A percentile compares a stretch with the other conserved stretches of the same genome.
These are phyloP conservation scores for Talaromyces borbonicus DNA, from an alignment of 495 filamentous ascomycete species.

Conservation along the genomic window DNA sequence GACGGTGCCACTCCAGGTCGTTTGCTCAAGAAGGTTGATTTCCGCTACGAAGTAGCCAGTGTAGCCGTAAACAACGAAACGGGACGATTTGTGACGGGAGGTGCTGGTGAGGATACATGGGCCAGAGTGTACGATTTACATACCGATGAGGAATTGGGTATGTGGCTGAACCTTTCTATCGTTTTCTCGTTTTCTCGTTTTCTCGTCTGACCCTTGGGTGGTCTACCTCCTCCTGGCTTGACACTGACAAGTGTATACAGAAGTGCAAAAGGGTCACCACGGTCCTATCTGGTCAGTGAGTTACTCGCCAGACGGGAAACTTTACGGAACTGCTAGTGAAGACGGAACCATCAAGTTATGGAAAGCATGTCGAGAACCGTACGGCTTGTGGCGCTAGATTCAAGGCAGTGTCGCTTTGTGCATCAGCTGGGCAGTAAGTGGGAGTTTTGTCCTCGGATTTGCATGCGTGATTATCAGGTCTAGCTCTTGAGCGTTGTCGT, in stretches of 20 bases:
- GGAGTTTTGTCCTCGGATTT: too few species aligned
- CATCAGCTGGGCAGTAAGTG: too few species aligned
- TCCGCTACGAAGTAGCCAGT: slow-evolving; percentile 75
- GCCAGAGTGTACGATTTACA: slow-evolving; percentile 86
- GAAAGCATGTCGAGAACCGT: slow-evolving; percentile 60
- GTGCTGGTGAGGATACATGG: slow-evolving; percentile 79
- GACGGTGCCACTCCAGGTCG: slow-evolving; percentile 59
- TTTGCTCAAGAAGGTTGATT: slow-evolving; percentile 66
- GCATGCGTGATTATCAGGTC: too few species aligned
- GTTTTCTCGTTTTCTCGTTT: too few species aligned
- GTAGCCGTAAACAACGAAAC: slow-evolving; percentile 77
- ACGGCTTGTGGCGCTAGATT: slow-evolving; percentile 53
- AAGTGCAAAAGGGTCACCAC: slow-evolving; percentile 95
- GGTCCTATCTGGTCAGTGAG: slow-evolving; percentile 92
- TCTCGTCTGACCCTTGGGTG: background rate
- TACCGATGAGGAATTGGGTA: slow-evolving; percentile 64
- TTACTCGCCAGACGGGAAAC: slow-evolving; percentile 88
- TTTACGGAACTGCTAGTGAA: slow-evolving; percentile 93
- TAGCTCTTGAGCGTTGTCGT: too few species aligned
- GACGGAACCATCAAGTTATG: slow-evolving; percentile 96
- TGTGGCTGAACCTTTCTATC: too few species aligned
- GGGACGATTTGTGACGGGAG: slow-evolving; percentile 77
- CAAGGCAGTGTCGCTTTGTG: too few species aligned
- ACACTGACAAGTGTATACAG: slow-evolving; percentile 20
- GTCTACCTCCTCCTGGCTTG: too few species aligned